Evolutionary conservation across 164 flowering plant species (phyloP).

Genomic region (Sextonia rubra): DNA sequence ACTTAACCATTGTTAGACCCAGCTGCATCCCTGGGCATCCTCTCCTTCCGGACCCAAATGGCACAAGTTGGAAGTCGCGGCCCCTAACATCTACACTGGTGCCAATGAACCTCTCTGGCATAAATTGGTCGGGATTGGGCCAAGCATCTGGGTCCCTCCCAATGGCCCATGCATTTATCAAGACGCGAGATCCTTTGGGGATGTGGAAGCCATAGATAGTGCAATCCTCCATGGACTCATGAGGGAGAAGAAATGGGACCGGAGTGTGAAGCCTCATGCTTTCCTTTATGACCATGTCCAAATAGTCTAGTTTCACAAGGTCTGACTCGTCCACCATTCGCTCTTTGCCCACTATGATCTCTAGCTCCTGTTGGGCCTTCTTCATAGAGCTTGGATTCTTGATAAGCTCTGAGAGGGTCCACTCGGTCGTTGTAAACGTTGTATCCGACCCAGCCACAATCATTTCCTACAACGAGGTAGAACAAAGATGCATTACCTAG

Average conservation of each 20-base stretch:
- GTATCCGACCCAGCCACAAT: constrained; percentile 10
- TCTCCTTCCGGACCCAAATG: constrained; percentile 18
- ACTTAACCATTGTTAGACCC: constrained; percentile 7
- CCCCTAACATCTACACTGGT: constrained; percentile 7
- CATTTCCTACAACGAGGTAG: not conserved
- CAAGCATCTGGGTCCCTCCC: constrained; percentile 23
- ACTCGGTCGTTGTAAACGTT: not conserved
- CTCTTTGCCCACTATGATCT: constrained; percentile 4
- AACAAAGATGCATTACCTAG: constrained; percentile 1
- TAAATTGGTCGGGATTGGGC: constrained; percentile 13
- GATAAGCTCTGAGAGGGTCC: constrained; percentile 14
- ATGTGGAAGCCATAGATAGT: constrained; percentile 16
- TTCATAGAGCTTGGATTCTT: constrained; percentile 4
- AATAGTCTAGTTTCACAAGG: constrained; percentile 5
- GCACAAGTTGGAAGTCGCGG: constrained; percentile 10
- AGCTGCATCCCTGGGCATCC: constrained; percentile 14
- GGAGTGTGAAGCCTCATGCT: constrained; percentile 17
- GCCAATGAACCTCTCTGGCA: constrained; percentile 15
- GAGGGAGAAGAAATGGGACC: constrained; percentile 15
- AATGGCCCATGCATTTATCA: constrained; percentile 26
- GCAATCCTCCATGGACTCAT: constrained; percentile 11
- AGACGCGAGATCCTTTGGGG: constrained; percentile 19
- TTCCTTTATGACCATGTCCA: constrained; percentile 18
- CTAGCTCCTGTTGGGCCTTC: constrained; percentile 7
- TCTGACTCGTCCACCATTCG: constrained; percentile 18